Evolutionary conservation across 768 basidiomycete genomes (phyloP).

Genomic region (Tylopilus sp.): DNA sequence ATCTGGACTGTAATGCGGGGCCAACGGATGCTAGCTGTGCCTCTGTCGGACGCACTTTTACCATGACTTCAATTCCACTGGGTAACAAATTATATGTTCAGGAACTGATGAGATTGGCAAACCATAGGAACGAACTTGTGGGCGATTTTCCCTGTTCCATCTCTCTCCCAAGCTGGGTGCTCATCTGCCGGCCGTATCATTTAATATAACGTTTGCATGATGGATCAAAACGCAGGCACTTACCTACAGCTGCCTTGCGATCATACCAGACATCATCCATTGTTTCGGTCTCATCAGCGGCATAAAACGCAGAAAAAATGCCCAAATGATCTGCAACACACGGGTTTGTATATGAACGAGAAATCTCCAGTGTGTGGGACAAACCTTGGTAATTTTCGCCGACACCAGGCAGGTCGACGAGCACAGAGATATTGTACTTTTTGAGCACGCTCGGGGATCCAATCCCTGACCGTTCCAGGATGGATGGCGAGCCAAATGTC

Average conservation of each 20-base stretch:
- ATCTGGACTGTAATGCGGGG: conserved; percentile 26
- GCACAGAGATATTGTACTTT: conserved; percentile 40
- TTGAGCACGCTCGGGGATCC: conserved; percentile 50
- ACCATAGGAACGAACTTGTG: not conserved
- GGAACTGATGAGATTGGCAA: not conserved
- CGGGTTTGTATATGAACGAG: not conserved
- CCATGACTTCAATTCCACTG: conserved; percentile 37
- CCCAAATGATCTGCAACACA: conserved; percentile 26
- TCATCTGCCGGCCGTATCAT: not conserved
- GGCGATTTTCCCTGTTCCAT: conserved; percentile 47
- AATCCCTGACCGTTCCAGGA: conserved; percentile 66
- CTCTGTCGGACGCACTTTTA: conserved; percentile 51
- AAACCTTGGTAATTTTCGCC: conserved; percentile 65
- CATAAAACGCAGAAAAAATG: conserved; percentile 30
- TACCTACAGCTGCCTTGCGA: conserved; percentile 38
- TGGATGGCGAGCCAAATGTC: conserved; percentile 53
- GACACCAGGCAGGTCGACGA: conserved; percentile 61
- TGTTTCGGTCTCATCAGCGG: conserved; percentile 43
- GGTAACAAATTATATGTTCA: not conserved
- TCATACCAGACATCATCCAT: conserved; percentile 44
- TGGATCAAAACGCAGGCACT: no score
- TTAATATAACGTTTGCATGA: no score
- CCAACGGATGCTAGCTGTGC: conserved; percentile 37
- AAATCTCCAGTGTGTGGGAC: not conserved
- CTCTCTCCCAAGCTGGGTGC: conserved; percentile 30